Percentiles rank a stretch among this genome's conserved stretches.
These are phyloP conservation scores for Fusarium sacchari DNA, from an alignment of 2,329 filamentous ascomycete genomes.

Conservation along the genomic window DNA sequence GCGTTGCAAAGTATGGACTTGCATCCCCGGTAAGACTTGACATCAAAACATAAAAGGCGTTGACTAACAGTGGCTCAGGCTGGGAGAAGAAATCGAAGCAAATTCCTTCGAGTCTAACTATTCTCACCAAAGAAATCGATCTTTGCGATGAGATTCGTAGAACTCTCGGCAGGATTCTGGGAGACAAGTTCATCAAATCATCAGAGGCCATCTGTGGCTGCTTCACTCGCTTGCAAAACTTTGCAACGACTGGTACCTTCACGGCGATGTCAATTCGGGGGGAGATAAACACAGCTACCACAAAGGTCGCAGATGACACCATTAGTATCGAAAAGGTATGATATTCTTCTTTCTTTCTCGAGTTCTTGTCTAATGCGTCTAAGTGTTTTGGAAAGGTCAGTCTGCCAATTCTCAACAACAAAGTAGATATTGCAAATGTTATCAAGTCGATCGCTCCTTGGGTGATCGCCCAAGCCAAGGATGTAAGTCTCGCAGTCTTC, in stretches of 20 bases:
- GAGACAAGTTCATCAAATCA: background rate
- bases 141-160: background rate
- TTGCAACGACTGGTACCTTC: background rate
- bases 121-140: background rate
- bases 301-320: background rate
- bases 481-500: background rate
- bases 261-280: background rate
- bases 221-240: background rate
- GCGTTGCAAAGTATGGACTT: background rate
- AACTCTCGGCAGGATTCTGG: accelerated
- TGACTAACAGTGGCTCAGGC: background rate
- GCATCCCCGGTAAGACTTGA: background rate
- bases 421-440: background rate
- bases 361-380: accelerated
- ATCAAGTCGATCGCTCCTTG: background rate
- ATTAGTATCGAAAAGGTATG: background rate
- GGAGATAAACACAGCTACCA: background rate
- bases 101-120: background rate
- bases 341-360: background rate
- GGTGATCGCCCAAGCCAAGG: background rate
- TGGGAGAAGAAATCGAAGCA: background rate
- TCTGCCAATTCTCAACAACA: background rate
- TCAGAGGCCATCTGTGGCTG: background rate
- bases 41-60: accelerated
- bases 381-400: background rate